Evolutionary conservation across 441 rosid species (phyloP).

Genomic region (Bocquillonia castaneifolia): DNA sequence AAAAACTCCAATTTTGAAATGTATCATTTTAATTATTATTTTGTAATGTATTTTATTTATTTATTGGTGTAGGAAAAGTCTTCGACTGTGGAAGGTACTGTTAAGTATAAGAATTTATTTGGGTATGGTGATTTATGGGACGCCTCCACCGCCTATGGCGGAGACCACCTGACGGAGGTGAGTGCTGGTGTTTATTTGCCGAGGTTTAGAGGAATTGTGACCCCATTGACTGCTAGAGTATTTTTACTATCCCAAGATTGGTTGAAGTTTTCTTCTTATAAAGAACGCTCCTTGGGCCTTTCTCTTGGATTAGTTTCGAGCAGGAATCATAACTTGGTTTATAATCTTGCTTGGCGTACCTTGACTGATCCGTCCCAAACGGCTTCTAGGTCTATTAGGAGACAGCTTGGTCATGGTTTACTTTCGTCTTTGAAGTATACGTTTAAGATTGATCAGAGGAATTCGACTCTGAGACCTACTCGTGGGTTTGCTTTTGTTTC

Average conservation of each 20-base stretch:
- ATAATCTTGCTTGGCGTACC: constrained; percentile 72
- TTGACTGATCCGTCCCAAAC: constrained; percentile 70
- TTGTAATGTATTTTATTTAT: no score
- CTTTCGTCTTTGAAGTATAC: constrained; percentile 77
- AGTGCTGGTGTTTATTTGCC: constrained; percentile 79
- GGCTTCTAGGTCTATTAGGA: constrained; percentile 62
- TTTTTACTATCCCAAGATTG: constrained; percentile 82
- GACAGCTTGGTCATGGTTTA: constrained; percentile 81
- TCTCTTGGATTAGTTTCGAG: constrained; percentile 74
- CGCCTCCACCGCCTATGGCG: constrained; percentile 69
- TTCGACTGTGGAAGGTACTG: constrained; percentile 72
- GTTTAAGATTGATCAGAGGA: constrained; percentile 67
- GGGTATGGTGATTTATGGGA: constrained; percentile 98
- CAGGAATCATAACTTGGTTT: constrained; percentile 64
- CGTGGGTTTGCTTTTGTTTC: constrained; percentile 74
- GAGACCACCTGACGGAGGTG: constrained; percentile 67
- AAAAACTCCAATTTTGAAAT: no score
- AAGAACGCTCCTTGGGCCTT: constrained; percentile 72
- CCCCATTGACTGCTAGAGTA: constrained; percentile 62
- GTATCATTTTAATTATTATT: no score
- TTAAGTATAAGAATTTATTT: constrained; percentile 74
- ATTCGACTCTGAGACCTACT: constrained; percentile 73
- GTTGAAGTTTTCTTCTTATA: constrained; percentile 77
- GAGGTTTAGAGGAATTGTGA: constrained; percentile 53
- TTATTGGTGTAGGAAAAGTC: constrained; percentile 60